phyloP scores from a whole-genome alignment of 805 yeast species.

The Saturnispora gosingensis region DNA sequence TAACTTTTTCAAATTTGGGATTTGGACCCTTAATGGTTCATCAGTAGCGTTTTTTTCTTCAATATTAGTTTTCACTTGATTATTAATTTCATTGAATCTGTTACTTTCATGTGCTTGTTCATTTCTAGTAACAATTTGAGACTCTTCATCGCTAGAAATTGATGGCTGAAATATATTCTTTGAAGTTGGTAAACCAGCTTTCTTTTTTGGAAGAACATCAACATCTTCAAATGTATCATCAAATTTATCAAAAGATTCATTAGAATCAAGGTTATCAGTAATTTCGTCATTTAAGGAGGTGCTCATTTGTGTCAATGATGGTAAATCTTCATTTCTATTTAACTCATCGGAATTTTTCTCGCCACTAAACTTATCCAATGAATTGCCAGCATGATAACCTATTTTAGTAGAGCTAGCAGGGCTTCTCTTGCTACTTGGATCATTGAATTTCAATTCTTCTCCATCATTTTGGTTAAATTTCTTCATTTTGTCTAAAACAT shows the following conservation, averaged over 20 bases:
- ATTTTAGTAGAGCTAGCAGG: not conserved
- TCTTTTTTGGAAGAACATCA: not conserved
- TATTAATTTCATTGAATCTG: too few relatives aligned
- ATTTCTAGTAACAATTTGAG: not conserved
- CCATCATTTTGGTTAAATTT: constrained; percentile 19
- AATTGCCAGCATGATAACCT: constrained; percentile 11
- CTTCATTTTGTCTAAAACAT: constrained; percentile 20
- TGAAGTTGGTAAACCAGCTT: not conserved
- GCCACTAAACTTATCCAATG: constrained; percentile 26
- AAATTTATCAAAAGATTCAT: not conserved
- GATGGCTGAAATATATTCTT: not conserved
- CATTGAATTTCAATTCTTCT: not conserved
- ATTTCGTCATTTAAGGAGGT: not conserved
- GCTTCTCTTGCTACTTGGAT: not conserved
- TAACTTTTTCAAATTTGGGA: not conserved
- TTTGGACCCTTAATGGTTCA: not conserved
- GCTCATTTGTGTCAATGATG: not conserved
- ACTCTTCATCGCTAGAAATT: not conserved
- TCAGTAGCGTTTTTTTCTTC: not conserved
- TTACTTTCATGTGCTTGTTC: not conserved
- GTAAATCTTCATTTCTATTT: not conserved
- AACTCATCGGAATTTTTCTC: constrained; percentile 14
- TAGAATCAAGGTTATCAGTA: not conserved
- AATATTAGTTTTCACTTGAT: not conserved
- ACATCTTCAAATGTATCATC: not conserved